These are phyloP conservation scores for Evernia prunastri DNA, from an alignment of 495 filamentous ascomycete species.

Conservation along the genomic window DNA sequence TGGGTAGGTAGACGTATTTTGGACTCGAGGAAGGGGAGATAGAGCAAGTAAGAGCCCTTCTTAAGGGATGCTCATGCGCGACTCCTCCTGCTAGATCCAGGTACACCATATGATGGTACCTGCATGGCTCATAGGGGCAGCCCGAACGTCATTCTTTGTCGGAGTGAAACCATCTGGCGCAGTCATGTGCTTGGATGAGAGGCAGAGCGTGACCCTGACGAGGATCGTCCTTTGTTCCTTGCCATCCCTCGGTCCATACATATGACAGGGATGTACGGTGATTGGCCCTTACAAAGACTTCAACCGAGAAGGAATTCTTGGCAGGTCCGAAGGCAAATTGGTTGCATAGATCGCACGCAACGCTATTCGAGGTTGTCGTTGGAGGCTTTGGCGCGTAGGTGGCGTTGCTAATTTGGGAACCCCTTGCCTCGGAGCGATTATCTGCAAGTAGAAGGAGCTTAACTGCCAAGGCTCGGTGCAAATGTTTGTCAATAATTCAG, in stretches of 20 bases:
- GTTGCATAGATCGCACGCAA: slow-evolving; percentile 4
- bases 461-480: neutral
- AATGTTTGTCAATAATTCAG: neutral
- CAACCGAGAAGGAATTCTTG: slow-evolving; percentile 1
- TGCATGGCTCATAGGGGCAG: slow-evolving; percentile 16
- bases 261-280: neutral
- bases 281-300: slow-evolving; percentile 9
- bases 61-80: neutral
- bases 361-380: slow-evolving; percentile 5
- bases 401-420: slow-evolving; percentile 13
- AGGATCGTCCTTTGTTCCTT: neutral
- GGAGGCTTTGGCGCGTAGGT: slow-evolving; percentile 10
- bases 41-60: neutral
- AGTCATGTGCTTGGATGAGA: slow-evolving; percentile 17
- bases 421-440: slow-evolving; percentile 11
- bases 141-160: slow-evolving; percentile 3
- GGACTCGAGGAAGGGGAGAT: neutral
- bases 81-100: slow-evolving; percentile 6
- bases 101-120: neutral
- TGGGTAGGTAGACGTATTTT: neutral
- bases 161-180: neutral
- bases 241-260: neutral
- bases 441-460: slow-evolving; percentile 14
- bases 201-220: slow-evolving; percentile 6
- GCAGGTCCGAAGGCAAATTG: slow-evolving; percentile 7